phyloP scores from a whole-genome alignment of 2,329 filamentous ascomycete species.

The Chalaropsis thielavioides region DNA sequence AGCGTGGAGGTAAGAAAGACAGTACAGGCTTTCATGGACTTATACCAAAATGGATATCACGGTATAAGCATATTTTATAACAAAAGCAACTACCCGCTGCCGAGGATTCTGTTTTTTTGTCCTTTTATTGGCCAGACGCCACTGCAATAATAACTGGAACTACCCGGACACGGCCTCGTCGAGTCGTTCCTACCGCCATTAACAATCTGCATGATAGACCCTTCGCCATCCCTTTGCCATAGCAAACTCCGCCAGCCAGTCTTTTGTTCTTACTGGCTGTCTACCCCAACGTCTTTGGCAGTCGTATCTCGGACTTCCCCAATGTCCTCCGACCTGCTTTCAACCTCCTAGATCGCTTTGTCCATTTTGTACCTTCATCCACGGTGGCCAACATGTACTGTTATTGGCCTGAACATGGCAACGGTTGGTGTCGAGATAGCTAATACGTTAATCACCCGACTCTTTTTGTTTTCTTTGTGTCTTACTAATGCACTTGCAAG shows the following conservation, averaged over 20 bases:
- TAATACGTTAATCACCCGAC: not conserved
- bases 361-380: not conserved
- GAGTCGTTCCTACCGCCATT: not conserved
- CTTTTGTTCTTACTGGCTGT: not conserved
- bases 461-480: not conserved
- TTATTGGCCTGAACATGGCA: not conserved
- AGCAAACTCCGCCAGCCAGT: no score
- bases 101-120: no score
- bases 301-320: conserved; percentile 3
- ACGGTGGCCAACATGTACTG: not conserved
- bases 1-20: no score
- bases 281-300: not conserved
- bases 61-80: no score
- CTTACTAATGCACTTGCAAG: not conserved
- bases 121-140: no score
- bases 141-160: not conserved
- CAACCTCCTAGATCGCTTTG: not conserved
- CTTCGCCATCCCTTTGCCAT: no score
- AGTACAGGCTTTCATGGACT: no score
- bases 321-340: not conserved
- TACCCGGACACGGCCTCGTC: not conserved
- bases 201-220: not conserved
- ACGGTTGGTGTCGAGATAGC: not conserved
- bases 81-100: no score
- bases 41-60: no score